phyloP scores from a whole-genome alignment of 2,329 filamentous ascomycete genomes.

The Aspergillus versicolor region DNA sequence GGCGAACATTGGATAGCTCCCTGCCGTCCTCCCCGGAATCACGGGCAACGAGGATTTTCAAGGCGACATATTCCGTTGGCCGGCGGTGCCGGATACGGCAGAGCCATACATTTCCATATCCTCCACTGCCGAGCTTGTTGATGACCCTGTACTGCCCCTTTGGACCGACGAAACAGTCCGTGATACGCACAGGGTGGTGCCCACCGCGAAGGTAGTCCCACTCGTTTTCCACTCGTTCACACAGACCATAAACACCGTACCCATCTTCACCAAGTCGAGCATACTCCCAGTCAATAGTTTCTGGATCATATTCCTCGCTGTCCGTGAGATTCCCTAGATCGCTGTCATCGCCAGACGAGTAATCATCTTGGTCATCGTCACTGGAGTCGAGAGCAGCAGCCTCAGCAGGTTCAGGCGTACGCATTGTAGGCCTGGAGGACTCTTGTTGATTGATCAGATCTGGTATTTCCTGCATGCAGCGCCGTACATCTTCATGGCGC shows the following conservation, averaged over 20 bases:
- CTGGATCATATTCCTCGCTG: not conserved
- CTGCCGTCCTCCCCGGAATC: not conserved
- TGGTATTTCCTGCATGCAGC: too few species aligned
- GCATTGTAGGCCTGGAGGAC: too few species aligned
- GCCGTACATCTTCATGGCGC: too few species aligned
- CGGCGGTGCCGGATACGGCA: not conserved
- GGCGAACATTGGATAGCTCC: not conserved
- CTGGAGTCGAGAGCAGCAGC: too few species aligned
- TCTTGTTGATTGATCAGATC: too few species aligned
- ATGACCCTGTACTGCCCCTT: not conserved
- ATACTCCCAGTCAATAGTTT: too few species aligned
- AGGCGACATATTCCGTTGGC: not conserved
- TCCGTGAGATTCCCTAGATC: not conserved
- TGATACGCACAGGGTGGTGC: not conserved
- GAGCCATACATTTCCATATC: constrained; percentile 1
- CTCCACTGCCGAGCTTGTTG: not conserved
- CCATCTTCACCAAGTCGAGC: not conserved
- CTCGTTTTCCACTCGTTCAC: not conserved
- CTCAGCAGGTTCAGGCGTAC: too few species aligned
- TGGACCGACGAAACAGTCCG: not conserved
- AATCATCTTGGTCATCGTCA: too few species aligned
- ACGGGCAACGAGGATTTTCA: not conserved
- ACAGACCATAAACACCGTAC: not conserved
- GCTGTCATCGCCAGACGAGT: too few species aligned
- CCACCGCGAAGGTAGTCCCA: not conserved